Evolutionary conservation across 1,139 yeast genomes (phyloP), one percentile per base, ranked within the genome.

Genomic region (Tardiomyces depauwii): DNA sequence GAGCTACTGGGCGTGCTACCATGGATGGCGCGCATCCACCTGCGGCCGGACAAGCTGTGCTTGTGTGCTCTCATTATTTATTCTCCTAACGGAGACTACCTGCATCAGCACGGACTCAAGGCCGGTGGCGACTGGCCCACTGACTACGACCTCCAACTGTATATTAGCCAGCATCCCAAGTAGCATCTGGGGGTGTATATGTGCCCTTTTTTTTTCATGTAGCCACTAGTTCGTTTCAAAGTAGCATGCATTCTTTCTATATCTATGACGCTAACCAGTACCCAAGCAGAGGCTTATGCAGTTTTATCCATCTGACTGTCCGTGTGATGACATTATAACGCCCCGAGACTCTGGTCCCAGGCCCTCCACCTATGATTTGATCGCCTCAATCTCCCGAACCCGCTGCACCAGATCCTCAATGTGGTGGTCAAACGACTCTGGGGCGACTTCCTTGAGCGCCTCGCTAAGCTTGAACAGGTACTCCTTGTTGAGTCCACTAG

Each of bases 401-500:
- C 55, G 47, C 40, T 36, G 28, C 11, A 59, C 63, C 38, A 69
- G 52, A 30, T 65, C 67, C 18, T 55, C 53, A 1, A 71, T 65
- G 53, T 69, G 71, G 33, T 48, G 53, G 48, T 68, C 73, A 11
- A 53, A 50, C 9, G 63, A 58, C 14, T 54, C 57, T 1, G 66
- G 65, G 43, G 73, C 77, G 43, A 83, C 63, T 11, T 68, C 68
- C 39, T 68, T 56, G 36, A 87, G 71, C 0, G 89, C 75, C 5
- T 67, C 63, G 41, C 73, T 72, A 46, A 88, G 67, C 43, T 71
- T 67, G 41, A 66, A 61, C 50, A 89, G 65, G 59, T 89, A 89
- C 57, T 85, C 95, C 42, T 67, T 64, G 60, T 89, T 89, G 18
- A 72, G 71, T 0, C 97, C 97, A 56, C 93, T 82, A 6, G 94